These are phyloP conservation scores for Arabidopsis lyrata DNA, from an alignment of 441 rosid species.

Conservation along the genomic window DNA sequence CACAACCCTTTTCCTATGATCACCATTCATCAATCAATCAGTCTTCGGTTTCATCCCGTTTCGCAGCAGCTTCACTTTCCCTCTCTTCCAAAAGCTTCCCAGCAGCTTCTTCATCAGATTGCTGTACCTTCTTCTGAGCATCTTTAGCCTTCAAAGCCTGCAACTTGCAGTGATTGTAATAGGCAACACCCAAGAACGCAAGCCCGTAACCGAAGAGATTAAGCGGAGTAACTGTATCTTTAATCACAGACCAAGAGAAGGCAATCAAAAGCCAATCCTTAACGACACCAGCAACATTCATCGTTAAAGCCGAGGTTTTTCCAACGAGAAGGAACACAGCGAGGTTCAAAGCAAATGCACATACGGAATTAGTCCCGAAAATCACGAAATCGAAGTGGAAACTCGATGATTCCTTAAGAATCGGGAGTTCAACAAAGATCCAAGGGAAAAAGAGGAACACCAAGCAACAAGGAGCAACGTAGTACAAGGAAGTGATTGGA, in stretches of 20 bases:
- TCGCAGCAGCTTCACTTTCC: conserved; percentile 64
- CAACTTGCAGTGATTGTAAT: conserved; percentile 88
- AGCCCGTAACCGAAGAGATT: conserved; percentile 87
- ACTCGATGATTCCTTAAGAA: conserved; percentile 74
- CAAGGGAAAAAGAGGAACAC: conserved; percentile 82
- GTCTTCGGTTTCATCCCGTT: conserved; percentile 65
- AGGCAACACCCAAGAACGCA: conserved; percentile 92
- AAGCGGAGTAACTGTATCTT: conserved; percentile 90
- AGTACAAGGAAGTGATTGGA: conserved; percentile 85
- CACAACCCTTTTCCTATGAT: conserved; percentile 27
- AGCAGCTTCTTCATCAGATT: conserved; percentile 67
- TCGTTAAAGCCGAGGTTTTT: conserved; percentile 92
- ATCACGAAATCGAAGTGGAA: conserved; percentile 83
- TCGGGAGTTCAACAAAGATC: conserved; percentile 84
- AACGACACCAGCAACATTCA: conserved; percentile 99
- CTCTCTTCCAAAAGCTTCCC: conserved; percentile 84
- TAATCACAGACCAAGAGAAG: conserved; percentile 93
- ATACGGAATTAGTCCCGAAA: conserved; percentile 87
- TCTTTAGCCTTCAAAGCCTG: conserved; percentile 91
- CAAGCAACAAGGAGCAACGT: conserved; percentile 95
- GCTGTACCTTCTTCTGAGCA: conserved; percentile 82
- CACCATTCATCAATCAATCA: conserved; percentile 49
- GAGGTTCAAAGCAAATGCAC: conserved; percentile 92
- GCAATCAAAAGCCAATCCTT: conserved; percentile 98
- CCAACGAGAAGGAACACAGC: conserved; percentile 97